Evolutionary conservation across 139 green algal genomes (phyloP).

Genomic region (Yamagishiella unicocca): DNA sequence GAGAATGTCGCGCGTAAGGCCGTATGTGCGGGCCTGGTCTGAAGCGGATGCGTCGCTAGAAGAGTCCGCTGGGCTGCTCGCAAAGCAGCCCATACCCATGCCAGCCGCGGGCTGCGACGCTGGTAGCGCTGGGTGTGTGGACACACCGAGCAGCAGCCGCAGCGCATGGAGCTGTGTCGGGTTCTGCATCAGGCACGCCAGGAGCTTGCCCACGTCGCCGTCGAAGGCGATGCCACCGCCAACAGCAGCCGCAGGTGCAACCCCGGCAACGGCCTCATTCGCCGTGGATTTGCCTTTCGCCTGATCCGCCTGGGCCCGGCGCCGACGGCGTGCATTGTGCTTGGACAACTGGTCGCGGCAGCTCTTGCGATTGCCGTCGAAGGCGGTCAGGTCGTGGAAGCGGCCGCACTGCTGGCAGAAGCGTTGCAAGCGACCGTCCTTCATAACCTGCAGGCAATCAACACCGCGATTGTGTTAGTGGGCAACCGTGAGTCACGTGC

Average conservation of each 20-base stretch:
- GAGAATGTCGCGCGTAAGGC: constrained; percentile 52
- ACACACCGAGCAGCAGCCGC: constrained; percentile 69
- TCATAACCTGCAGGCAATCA: constrained; percentile 76
- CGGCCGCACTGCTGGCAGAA: constrained; percentile 95
- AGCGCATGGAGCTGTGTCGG: constrained; percentile 70
- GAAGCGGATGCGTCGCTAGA: background rate
- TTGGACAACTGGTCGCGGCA: constrained; percentile 84
- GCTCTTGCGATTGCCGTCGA: constrained; percentile 88
- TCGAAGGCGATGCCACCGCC: background rate
- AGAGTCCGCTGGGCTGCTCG: background rate
- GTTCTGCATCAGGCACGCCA: constrained; percentile 65
- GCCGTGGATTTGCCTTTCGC: constrained; percentile 13
- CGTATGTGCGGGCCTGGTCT: constrained; percentile 47
- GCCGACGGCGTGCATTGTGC: constrained; percentile 79
- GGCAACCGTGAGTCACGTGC: too few relatives aligned
- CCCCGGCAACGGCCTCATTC: too few relatives aligned
- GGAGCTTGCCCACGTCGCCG: constrained; percentile 62
- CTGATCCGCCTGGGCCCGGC: constrained; percentile 48
- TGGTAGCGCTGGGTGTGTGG: constrained; percentile 67
- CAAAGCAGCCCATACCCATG: background rate
- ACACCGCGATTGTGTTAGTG: too few relatives aligned
- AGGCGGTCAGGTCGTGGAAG: constrained; percentile 90
- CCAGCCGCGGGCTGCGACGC: background rate
- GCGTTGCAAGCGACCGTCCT: constrained; percentile 79
- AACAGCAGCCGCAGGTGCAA: background rate